Evolutionary conservation across 1,284 basidiomycete species (phyloP), one percentile per base, ranked within the genome.

Genomic region (Trametes pubescens): DNA sequence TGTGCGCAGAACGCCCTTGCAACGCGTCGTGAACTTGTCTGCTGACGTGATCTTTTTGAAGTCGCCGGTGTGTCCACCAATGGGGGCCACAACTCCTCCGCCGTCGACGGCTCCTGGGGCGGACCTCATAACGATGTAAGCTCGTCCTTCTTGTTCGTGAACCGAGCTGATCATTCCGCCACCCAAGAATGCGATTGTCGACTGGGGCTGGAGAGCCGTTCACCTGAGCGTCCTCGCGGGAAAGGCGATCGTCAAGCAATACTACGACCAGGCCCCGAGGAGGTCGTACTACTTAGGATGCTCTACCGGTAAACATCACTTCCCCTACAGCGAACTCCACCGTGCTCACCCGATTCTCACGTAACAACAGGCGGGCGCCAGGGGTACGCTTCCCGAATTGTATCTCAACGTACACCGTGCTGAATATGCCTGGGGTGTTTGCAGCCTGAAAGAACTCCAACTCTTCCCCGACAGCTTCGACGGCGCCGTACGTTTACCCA

Each of bases 271-370:
- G 18, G 24, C 68, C 4, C 65, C 67, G 43, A 64, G 59, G 18
- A 74, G 71, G 53, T 71, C 74, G 11, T 77, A 76, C 54, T 77
- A 73, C 55, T 56, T 75, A 10, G 74, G 75, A 11, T 76, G 75
- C 56, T 77, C 75, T 2, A 73, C 69, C 11, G 75, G 75, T 70
- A 48, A 16, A n/a, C n/a, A n/a, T n/a, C n/a, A n/a, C n/a, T n/a
- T n/a, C n/a, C n/a, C n/a, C n/a, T n/a, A n/a, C n/a, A n/a, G n/a
- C n/a, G n/a, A n/a, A n/a, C n/a, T n/a, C n/a, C n/a, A n/a, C n/a
- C n/a, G n/a, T n/a, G n/a, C n/a, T n/a, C n/a, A n/a, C n/a, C n/a
- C n/a, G n/a, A n/a, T n/a, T n/a, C n/a, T n/a, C n/a, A n/a, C n/a
- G n/a, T n/a, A n/a, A n/a, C n/a, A 14, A 24, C 55, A 74, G 73